These are phyloP conservation scores for Fraxinus sp. DNA, from an alignment of 305 asterid species.

Conservation along the genomic window DNA sequence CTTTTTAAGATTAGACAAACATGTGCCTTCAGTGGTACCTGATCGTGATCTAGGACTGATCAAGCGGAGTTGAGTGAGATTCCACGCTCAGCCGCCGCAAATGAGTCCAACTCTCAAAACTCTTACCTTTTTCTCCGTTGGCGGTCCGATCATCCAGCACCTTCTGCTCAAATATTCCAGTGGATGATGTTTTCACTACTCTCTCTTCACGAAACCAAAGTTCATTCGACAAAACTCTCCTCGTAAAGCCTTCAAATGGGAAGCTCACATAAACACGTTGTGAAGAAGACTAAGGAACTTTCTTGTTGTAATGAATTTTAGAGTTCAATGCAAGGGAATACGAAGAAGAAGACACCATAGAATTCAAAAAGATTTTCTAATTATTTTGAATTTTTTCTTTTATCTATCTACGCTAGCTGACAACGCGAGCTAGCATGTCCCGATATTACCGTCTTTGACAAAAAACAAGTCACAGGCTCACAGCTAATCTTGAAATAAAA, in stretches of 20 bases:
- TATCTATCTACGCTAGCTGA: too few relatives aligned
- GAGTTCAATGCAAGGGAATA: conserved; percentile 21
- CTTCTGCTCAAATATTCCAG: conserved; percentile 29
- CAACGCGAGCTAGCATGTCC: too few relatives aligned
- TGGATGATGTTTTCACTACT: conserved; percentile 30
- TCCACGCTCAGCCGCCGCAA: conserved; percentile 92
- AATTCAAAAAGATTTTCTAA: background rate
- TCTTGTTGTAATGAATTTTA: conserved; percentile 7
- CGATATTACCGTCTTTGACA: too few relatives aligned
- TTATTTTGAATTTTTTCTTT: too few relatives aligned
- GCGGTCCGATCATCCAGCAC: conserved; percentile 25
- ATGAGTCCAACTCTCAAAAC: conserved; percentile 64
- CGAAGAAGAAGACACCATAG: conserved; percentile 28
- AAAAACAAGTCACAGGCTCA: too few relatives aligned
- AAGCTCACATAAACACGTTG: background rate
- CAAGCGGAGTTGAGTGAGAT: conserved; percentile 81
- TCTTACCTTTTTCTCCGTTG: conserved; percentile 36
- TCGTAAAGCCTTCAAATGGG: conserved; percentile 14
- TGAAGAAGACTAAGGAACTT: conserved; percentile 4
- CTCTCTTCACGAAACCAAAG: conserved; percentile 20
- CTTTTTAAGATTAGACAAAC: background rate
- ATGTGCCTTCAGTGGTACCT: conserved; percentile 34
- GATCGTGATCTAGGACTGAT: conserved; percentile 80
- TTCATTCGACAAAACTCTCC: conserved; percentile 19
- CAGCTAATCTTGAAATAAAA: too few relatives aligned